Conservation (phyloP, 768 basidiomycete species). For the Sporobolomyces roseus region DNA sequence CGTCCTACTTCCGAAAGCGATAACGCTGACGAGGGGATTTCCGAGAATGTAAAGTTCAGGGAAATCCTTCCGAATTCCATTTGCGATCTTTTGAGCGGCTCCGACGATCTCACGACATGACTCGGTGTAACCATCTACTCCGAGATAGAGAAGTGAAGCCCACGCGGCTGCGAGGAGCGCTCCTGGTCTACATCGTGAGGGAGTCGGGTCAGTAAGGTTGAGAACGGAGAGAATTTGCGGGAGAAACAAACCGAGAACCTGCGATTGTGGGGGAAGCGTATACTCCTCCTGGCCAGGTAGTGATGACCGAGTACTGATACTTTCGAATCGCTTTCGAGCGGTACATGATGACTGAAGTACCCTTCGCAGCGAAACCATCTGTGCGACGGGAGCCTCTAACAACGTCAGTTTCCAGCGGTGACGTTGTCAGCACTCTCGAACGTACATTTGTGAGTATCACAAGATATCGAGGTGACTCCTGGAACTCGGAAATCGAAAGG, state of each 20-base stretch:
- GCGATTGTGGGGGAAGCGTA: slow-evolving; percentile 49
- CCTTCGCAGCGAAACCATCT: slow-evolving; percentile 89
- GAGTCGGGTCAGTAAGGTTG: neutral
- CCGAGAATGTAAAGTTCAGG: slow-evolving; percentile 85
- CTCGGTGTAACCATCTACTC: slow-evolving; percentile 76
- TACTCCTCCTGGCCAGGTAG: slow-evolving; percentile 63
- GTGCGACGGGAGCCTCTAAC: neutral
- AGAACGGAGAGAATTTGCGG: neutral
- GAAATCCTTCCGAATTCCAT: slow-evolving; percentile 62
- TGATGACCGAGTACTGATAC: slow-evolving; percentile 43
- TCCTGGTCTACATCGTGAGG: slow-evolving; percentile 61
- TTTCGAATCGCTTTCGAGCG: slow-evolving; percentile 51
- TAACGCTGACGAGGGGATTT: slow-evolving; percentile 79
- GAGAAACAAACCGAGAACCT: slow-evolving; percentile 26
- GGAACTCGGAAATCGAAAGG: slow-evolving; percentile 86
- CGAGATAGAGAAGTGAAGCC: slow-evolving; percentile 94
- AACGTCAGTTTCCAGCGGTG: neutral
- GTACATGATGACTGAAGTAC: slow-evolving; percentile 93
- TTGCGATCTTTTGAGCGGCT: slow-evolving; percentile 66
- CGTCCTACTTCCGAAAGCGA: slow-evolving; percentile 72
- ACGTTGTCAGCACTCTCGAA: no score
- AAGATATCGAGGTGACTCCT: slow-evolving; percentile 90
- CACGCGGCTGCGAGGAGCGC: slow-evolving; percentile 90
- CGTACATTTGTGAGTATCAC: slow-evolving; percentile 86
- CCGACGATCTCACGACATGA: slow-evolving; percentile 80